phyloP scores from a whole-genome alignment of 345 rosid species.

The Citrus australasica region DNA sequence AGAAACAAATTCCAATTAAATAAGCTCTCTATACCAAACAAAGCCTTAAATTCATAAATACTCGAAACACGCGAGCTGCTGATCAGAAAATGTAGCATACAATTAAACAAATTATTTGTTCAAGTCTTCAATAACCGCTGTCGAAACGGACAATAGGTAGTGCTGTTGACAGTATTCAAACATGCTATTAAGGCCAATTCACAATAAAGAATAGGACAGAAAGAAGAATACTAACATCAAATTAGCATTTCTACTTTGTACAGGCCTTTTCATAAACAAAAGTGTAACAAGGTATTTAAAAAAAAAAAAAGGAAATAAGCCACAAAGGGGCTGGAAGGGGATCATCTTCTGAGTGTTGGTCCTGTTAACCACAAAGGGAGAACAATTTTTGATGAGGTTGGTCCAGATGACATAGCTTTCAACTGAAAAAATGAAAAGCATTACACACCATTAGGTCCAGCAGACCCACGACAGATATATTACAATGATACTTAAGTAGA shows the following conservation, averaged over 20 bases:
- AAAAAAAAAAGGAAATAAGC: not conserved
- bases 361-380: not conserved
- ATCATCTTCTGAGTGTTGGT: not conserved
- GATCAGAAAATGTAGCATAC: too few relatives aligned
- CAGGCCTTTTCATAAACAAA: conserved; percentile 16
- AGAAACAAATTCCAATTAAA: too few relatives aligned
- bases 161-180: not conserved
- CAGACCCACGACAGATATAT: not conserved
- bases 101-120: not conserved
- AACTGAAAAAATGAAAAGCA: conserved; percentile 8
- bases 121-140: not conserved
- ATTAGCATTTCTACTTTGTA: conserved; percentile 20
- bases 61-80: too few relatives aligned
- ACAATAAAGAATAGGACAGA: conserved; percentile 2
- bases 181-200: not conserved
- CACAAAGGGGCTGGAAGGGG: not conserved
- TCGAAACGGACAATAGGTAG: not conserved
- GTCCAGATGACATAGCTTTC: conserved; percentile 13
- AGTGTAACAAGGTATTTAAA: not conserved
- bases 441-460: conserved; percentile 14
- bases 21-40: too few relatives aligned
- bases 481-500: conserved; percentile 34
- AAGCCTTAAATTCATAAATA: too few relatives aligned
- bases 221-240: conserved; percentile 11
- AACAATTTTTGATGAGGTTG: not conserved